A percentile compares a stretch with the other conserved stretches of the same genome.
Conservation (phyloP, 305 asterid species). For the Withania somnifera region DNA sequence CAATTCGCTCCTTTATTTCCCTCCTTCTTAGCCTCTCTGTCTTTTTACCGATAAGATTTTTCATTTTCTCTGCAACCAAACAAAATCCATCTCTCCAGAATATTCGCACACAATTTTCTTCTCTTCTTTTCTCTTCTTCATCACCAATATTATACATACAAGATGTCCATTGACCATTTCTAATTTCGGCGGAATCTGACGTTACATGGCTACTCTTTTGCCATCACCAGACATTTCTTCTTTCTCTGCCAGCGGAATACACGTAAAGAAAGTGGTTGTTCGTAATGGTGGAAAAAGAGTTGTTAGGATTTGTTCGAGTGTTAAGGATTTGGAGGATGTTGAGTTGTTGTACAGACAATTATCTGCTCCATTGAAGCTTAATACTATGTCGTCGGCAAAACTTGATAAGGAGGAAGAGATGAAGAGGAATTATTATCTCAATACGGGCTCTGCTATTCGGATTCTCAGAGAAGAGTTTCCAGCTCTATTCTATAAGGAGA, state of each 20-base stretch:
- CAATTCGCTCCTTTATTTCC: not conserved
- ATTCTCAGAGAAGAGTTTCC: constrained; percentile 85
- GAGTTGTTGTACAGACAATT: constrained; percentile 33
- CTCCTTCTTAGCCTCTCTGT: not conserved
- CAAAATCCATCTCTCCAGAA: not conserved
- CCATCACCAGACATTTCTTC: constrained; percentile 46
- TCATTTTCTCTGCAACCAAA: not conserved
- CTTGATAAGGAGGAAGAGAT: constrained; percentile 48
- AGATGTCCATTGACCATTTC: not conserved
- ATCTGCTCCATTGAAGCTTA: constrained; percentile 23
- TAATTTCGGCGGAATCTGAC: constrained; percentile 3
- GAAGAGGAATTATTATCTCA: constrained; percentile 66
- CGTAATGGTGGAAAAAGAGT: constrained; percentile 1
- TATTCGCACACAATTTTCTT: not conserved
- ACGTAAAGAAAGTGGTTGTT: not conserved
- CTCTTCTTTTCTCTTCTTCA: not conserved
- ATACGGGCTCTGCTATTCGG: constrained; percentile 84
- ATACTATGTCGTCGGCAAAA: constrained; percentile 17
- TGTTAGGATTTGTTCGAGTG: constrained; percentile 33
- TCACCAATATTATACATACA: not conserved
- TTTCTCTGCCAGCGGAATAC: constrained; percentile 11
- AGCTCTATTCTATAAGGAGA: constrained; percentile 57
- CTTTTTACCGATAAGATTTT: not conserved
- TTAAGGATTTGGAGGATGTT: constrained; percentile 54
- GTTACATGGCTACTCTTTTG: constrained; percentile 40